Evolutionary conservation across 2,329 filamentous ascomycete genomes (phyloP), one percentile per base, ranked within the genome.

Genomic region (Uncinocarpus reesii): DNA sequence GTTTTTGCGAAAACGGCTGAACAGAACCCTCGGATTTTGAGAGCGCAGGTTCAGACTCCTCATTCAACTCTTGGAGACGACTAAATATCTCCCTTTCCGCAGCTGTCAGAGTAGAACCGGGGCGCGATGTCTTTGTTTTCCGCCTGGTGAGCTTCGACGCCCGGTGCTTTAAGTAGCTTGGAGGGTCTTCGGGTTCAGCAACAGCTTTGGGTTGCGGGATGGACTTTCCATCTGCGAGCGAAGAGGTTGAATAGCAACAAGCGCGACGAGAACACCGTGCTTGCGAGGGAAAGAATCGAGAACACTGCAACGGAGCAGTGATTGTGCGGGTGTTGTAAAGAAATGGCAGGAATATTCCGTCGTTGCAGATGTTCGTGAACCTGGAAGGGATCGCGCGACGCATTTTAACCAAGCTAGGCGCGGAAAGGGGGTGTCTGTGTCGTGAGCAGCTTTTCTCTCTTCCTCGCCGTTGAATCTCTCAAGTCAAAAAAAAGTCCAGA

Each of bases 281-380:
- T 18, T 29, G 28, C 2, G 28, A 5, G 26, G 15, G 11, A 15
- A 5, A 5, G 7, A 20, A 20, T 6, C 2, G 10, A 16, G 26
- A 18, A 15, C 13, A 4, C 28, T 42, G 23, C 7, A 15, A n/a
- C 16, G 57, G 48, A 11, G 51, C 47, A 3, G 53, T 51, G 26
- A 83, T 73, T 0, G 83, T 86, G 51, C 75, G 70, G 4, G 84
- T 87, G 55, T 84, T 81, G 60, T 86, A 87, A 5, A 88, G 71
- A 49, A 87, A 87, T 0, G 82, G 80, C 3, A 80, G 65, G 11
- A 79, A 63, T 5, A 76, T 58, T 29, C 53, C 55, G 10, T 54
- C 53, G 42, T 52, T 51, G 47, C 52, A 47, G 48, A 60, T 52
- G 51, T 56, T 50, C 32, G 62, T 55, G 56, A 65, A 57, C 54